These are phyloP conservation scores for Aspergillus niger DNA, from an alignment of 2,329 filamentous ascomycete genomes.

Conservation along the genomic window DNA sequence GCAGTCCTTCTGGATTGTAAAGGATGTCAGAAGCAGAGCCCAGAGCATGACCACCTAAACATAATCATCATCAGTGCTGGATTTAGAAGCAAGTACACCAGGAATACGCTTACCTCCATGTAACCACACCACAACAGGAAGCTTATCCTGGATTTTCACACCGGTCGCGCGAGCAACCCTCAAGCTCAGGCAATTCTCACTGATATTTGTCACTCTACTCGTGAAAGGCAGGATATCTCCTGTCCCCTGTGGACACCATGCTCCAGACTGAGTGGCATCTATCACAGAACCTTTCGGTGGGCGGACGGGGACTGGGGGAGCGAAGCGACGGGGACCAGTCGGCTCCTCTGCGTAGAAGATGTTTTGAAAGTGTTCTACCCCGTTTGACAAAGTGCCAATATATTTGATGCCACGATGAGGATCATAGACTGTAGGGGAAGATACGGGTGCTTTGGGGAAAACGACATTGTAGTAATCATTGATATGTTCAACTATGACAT, in stretches of 20 bases:
- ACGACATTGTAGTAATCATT: neutral
- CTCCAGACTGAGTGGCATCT: conserved; percentile 19
- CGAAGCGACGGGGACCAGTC: conserved; percentile 18
- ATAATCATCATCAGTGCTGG: neutral
- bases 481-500: neutral
- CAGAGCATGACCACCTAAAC: conserved; percentile 19
- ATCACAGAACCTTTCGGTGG: conserved; percentile 16
- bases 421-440: conserved; percentile 8
- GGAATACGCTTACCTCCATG: conserved; percentile 16
- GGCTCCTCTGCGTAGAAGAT: conserved; percentile 23
- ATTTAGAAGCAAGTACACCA: neutral
- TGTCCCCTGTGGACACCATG: conserved; percentile 23
- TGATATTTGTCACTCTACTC: conserved; percentile 19
- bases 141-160: neutral
- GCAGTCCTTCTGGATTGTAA: conserved; percentile 18
- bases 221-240: conserved; percentile 24
- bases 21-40: conserved; percentile 19
- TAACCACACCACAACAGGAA: conserved; percentile 20
- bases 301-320: conserved; percentile 13
- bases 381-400: conserved; percentile 8
- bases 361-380: conserved; percentile 22
- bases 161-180: conserved; percentile 12
- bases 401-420: conserved; percentile 13
- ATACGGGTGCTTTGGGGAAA: neutral
- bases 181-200: conserved; percentile 24